Percentiles rank a stretch among this genome's conserved stretches.
These are phyloP conservation scores for Flaveria bidentis DNA, from an alignment of 129 eudicot species.

Conservation along the genomic window DNA sequence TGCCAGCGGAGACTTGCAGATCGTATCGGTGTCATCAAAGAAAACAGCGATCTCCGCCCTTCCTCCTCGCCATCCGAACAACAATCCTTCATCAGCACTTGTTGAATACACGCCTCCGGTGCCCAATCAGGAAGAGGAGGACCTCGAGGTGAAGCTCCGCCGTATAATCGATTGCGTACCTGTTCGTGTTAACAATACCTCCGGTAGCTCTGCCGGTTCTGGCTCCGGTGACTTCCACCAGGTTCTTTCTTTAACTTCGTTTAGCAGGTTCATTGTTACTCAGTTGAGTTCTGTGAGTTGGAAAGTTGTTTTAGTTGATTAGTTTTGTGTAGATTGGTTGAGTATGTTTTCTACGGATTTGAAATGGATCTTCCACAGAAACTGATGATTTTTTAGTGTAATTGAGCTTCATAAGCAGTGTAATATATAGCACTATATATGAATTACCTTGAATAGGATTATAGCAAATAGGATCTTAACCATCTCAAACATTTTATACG, in stretches of 20 bases:
- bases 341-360: background rate
- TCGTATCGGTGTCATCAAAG: conserved; percentile 56
- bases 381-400: background rate
- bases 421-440: too few species aligned
- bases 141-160: conserved; percentile 84
- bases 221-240: conserved; percentile 99
- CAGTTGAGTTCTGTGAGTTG: background rate
- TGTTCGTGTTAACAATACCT: conserved; percentile 90
- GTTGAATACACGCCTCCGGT: conserved; percentile 77
- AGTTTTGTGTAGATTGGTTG: background rate
- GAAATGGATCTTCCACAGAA: background rate
- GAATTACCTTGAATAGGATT: background rate
- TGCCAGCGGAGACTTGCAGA: conserved; percentile 56
- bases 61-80: conserved; percentile 66
- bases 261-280: conserved; percentile 39
- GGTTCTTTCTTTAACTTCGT: conserved; percentile 60
- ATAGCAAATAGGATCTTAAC: background rate
- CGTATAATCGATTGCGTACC: conserved; percentile 88
- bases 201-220: conserved; percentile 99
- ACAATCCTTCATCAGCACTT: conserved; percentile 57
- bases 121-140: conserved; percentile 73
- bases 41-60: conserved; percentile 39
- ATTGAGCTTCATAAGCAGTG: background rate
- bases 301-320: background rate
- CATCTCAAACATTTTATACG: background rate